Percentiles rank a stretch among this genome's conserved stretches.
These are phyloP conservation scores for Earliella scabrosa DNA, from an alignment of 1,284 basidiomycete genomes.

Conservation along the genomic window DNA sequence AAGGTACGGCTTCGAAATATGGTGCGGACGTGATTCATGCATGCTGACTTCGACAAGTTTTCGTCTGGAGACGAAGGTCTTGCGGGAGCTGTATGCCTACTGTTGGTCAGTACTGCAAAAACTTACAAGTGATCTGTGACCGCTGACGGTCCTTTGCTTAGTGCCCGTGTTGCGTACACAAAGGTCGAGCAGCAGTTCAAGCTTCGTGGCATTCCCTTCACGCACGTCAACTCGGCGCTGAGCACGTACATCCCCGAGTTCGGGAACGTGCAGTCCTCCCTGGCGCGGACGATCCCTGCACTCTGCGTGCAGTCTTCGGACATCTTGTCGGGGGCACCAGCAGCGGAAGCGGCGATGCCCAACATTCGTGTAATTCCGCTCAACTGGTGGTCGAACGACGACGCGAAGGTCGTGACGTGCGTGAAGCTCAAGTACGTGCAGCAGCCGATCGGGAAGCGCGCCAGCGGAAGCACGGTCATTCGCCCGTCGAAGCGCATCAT, in stretches of 20 bases:
- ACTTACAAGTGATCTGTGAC: not conserved
- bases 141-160: constrained; percentile 34
- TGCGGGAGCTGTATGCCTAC: constrained; percentile 79
- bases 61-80: constrained; percentile 66
- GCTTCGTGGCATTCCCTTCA: constrained; percentile 77
- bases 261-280: constrained; percentile 64
- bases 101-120: constrained; percentile 61
- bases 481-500: constrained; percentile 83
- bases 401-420: constrained; percentile 77
- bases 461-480: constrained; percentile 65
- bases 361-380: constrained; percentile 88
- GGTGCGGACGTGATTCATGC: no score
- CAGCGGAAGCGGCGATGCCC: constrained; percentile 88
- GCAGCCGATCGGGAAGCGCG: constrained; percentile 76
- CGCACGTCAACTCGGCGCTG: constrained; percentile 68
- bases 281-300: constrained; percentile 76
- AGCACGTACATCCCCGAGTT: constrained; percentile 49
- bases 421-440: constrained; percentile 89
- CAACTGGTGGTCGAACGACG: constrained; percentile 88
- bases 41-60: constrained; percentile 48
- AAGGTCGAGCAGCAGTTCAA: constrained; percentile 91
- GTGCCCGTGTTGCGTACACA: constrained; percentile 89
- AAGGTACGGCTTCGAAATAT: constrained; percentile 23
- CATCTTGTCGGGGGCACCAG: constrained; percentile 79
- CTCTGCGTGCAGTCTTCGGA: constrained; percentile 83